Evolutionary conservation across 1,284 basidiomycete genomes (phyloP).

Genomic region (Heterobasidion irregulare): DNA sequence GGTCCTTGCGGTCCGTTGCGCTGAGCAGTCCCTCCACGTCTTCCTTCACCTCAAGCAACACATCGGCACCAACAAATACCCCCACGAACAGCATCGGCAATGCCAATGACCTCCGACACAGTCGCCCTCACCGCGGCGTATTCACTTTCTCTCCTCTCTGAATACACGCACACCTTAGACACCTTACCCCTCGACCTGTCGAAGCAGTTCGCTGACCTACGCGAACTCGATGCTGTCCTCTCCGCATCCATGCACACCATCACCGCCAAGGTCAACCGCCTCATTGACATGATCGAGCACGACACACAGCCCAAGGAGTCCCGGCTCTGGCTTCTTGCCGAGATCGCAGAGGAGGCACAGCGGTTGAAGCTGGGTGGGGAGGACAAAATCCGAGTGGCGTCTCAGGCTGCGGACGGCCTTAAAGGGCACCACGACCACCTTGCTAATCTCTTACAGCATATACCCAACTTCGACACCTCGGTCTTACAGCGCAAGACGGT

Average conservation of each 20-base stretch:
- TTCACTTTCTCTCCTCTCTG: slow-evolving; percentile 62
- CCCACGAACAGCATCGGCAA: not conserved
- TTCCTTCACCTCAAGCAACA: not conserved
- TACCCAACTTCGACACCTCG: slow-evolving; percentile 61
- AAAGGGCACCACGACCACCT: slow-evolving; percentile 68
- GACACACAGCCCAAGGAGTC: slow-evolving; percentile 63
- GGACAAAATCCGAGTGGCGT: slow-evolving; percentile 98
- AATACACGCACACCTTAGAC: slow-evolving; percentile 90
- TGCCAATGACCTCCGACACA: slow-evolving; percentile 9
- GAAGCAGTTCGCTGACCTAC: slow-evolving; percentile 89
- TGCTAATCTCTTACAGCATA: slow-evolving; percentile 48
- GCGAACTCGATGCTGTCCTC: slow-evolving; percentile 96
- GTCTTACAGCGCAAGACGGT: slow-evolving; percentile 54
- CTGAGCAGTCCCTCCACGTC: not conserved
- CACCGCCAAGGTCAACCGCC: slow-evolving; percentile 66
- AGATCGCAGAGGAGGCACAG: slow-evolving; percentile 90
- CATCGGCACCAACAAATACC: slow-evolving; percentile 3
- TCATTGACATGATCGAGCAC: slow-evolving; percentile 74
- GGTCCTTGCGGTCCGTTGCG: too few species aligned
- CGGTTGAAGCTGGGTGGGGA: slow-evolving; percentile 93
- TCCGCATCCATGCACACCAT: slow-evolving; percentile 79
- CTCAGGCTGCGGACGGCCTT: slow-evolving; percentile 88
- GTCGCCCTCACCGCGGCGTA: slow-evolving; percentile 33
- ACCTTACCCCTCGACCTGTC: slow-evolving; percentile 92
- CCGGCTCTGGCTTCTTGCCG: slow-evolving; percentile 80